phyloP scores from a whole-genome alignment of 257 asterid species.

The Nicotiana obtusifolia region DNA sequence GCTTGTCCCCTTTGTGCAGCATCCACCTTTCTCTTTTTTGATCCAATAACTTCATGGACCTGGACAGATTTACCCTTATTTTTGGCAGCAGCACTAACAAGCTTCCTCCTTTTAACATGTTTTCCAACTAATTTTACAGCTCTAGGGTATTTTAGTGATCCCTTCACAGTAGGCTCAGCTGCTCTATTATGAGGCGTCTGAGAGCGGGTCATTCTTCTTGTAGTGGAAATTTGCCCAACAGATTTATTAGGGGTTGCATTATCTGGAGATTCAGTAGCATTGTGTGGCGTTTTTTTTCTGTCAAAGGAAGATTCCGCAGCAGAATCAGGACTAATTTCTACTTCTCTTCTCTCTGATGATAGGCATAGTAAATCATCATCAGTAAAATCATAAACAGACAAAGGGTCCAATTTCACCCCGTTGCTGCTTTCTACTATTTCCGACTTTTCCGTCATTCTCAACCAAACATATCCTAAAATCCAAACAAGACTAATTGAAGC shows the following conservation, averaged over 20 bases:
- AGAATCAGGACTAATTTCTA: background rate
- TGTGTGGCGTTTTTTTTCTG: background rate
- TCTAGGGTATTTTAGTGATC: background rate
- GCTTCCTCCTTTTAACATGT: background rate
- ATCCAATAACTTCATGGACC: background rate
- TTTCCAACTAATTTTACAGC: background rate
- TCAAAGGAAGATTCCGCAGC: too few species aligned
- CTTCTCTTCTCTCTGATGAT: background rate
- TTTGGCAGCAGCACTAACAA: background rate
- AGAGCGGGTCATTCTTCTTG: background rate
- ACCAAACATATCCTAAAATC: background rate
- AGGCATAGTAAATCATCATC: background rate
- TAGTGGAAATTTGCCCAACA: background rate
- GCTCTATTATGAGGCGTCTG: background rate
- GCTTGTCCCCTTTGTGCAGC: background rate
- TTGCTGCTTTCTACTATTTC: background rate
- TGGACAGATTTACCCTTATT: background rate
- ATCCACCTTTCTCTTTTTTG: background rate
- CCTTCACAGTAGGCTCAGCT: background rate
- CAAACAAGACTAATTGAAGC: background rate
- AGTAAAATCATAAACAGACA: slow-evolving; percentile 5
- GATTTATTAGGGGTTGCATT: background rate
- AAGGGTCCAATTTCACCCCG: background rate
- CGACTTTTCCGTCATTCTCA: background rate
- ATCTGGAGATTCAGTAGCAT: background rate